Conservation (phyloP, 2,329 filamentous ascomycete species). For the Esteya vermicola region DNA sequence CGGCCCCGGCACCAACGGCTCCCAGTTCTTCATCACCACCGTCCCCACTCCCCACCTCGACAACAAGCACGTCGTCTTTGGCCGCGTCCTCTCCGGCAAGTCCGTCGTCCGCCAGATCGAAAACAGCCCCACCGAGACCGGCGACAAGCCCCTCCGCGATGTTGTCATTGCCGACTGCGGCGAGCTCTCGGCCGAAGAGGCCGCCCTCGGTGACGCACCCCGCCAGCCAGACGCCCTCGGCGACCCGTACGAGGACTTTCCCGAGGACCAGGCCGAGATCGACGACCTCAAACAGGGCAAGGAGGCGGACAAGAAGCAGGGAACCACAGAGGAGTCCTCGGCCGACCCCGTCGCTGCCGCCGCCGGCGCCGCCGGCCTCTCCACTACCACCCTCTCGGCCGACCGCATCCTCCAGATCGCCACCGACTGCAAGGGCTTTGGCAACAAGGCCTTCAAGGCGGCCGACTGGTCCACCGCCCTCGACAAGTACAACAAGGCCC, state of each 20-base stretch:
- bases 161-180: slow-evolving; percentile 73
- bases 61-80: slow-evolving; percentile 90
- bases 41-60: slow-evolving; percentile 91
- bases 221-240: slow-evolving; percentile 68
- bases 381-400: slow-evolving; percentile 44
- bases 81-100: slow-evolving; percentile 86
- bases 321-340: too few relatives aligned
- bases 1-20: slow-evolving; percentile 87
- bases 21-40: slow-evolving; percentile 96
- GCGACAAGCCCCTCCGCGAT: slow-evolving; percentile 65
- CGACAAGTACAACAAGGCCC: slow-evolving; percentile 86
- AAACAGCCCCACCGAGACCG: slow-evolving; percentile 57
- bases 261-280: slow-evolving; percentile 54
- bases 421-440: slow-evolving; percentile 74
- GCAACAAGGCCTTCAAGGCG: slow-evolving; percentile 83
- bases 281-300: too few relatives aligned
- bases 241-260: slow-evolving; percentile 90
- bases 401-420: slow-evolving; percentile 64
- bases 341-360: slow-evolving; percentile 6
- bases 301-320: too few relatives aligned
- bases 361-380: slow-evolving; percentile 7
- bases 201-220: slow-evolving; percentile 44
- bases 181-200: slow-evolving; percentile 60
- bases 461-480: slow-evolving; percentile 57
- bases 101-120: slow-evolving; percentile 82